Evolutionary conservation across 345 rosid genomes (phyloP), one percentile per base, ranked within the genome.

Genomic region (Gossypium rotundifolium): DNA sequence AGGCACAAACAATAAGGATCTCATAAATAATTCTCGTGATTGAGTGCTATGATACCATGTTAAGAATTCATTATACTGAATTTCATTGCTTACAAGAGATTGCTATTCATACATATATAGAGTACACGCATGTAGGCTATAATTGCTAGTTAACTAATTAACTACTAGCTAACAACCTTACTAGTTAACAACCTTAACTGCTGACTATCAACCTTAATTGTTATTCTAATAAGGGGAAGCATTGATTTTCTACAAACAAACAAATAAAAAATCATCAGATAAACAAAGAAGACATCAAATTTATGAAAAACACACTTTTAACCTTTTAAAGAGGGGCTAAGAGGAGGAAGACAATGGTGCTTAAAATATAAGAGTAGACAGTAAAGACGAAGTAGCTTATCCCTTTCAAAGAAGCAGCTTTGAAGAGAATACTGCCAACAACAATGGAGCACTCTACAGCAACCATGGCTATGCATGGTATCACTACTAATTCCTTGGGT

Each of bases 341-440:
- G 13, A 81, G 86, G 40, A 83, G 59, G 57, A 83, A 61, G 9
- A 70, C 63, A 63, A 81, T 55, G 7, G 84, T 73, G 13, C 81
- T 78, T 33, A 81, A 65, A 4, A 51, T 65, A 55, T 75, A 81
- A 68, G 72, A 48, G 64, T 83, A 85, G 1, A 62, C 38, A 20
- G 78, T 12, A 64, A 66, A 81, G 70, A 83, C 77, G 52, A 72
- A 75, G 70, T 74, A 80, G 79, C 80, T 82, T 72, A 80, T 45
- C n/a, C 83, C 81, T 49, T 75, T 77, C 33, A 44, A 65, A 6
- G 80, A 71, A 2, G 85, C 87, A 66, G 84, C 84, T 44, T 84
- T 86, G 73, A 54, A 78, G 0, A 80, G 77, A 12, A 79, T 79
- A 74, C 25, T 82, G 0, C 65, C 9, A 17, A 82, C 76, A 2